These are phyloP conservation scores for Collybia mongolica DNA, from an alignment of 768 basidiomycete genomes.

Conservation along the genomic window DNA sequence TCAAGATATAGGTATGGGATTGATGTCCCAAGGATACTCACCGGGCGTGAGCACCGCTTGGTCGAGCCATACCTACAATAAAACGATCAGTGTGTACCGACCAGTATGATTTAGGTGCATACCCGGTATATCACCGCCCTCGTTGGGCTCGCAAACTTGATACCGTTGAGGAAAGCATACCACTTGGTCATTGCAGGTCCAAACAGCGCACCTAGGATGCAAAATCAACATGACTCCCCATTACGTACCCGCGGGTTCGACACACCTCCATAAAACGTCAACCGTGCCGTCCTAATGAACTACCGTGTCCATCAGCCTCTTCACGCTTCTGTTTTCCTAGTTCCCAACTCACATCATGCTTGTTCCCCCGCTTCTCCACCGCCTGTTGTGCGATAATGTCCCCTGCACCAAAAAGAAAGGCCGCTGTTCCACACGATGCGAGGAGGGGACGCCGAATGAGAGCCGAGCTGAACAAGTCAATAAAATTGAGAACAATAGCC, in stretches of 20 bases:
- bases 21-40: conserved; percentile 17
- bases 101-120: conserved; percentile 16
- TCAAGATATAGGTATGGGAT: neutral
- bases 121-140: conserved; percentile 64
- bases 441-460: conserved; percentile 63
- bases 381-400: conserved; percentile 87
- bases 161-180: conserved; percentile 70
- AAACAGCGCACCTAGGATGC: conserved; percentile 58
- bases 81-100: neutral
- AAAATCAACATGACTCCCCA: neutral
- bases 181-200: conserved; percentile 83
- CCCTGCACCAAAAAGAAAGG: conserved; percentile 68
- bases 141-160: conserved; percentile 64
- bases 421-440: conserved; percentile 63
- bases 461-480: conserved; percentile 40
- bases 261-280: conserved; percentile 74
- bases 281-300: conserved; percentile 48
- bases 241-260: neutral
- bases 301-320: neutral
- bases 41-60: conserved; percentile 78
- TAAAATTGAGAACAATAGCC: neutral
- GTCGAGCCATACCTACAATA: conserved; percentile 73
- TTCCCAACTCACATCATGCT: conserved; percentile 67
- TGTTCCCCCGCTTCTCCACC: conserved; percentile 66
- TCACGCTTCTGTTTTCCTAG: neutral